Evolutionary conservation across 1,139 yeast genomes (phyloP).

Genomic region (Kurtzmaniella quercitrusa): DNA sequence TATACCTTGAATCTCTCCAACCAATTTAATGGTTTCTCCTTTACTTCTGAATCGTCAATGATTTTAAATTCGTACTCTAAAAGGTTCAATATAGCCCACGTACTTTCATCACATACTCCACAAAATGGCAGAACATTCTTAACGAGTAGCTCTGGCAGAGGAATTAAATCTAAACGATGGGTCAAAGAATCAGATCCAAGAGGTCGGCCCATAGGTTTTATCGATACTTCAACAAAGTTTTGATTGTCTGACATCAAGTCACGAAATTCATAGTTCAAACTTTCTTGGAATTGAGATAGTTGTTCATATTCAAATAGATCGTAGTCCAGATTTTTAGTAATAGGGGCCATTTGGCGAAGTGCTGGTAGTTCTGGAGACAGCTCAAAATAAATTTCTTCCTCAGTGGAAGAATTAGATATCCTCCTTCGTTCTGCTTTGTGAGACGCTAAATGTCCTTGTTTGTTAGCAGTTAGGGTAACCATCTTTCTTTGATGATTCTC

Average conservation of each 20-base stretch:
- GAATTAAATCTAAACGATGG: slow-evolving; percentile 3
- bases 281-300: slow-evolving; percentile 1
- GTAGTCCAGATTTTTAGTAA: not conserved
- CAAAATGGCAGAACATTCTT: slow-evolving; percentile 7
- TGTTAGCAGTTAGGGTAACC: not conserved
- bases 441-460: not conserved
- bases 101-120: slow-evolving; percentile 1
- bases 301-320: slow-evolving; percentile 3
- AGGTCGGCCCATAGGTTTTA: slow-evolving; percentile 6
- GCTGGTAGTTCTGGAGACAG: slow-evolving; percentile 6
- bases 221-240: slow-evolving; percentile 2
- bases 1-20: not conserved
- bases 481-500: not conserved
- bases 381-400: slow-evolving; percentile 5
- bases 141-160: not conserved
- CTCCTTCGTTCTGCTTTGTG: not conserved
- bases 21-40: not conserved
- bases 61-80: slow-evolving; percentile 5
- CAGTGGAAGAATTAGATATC: slow-evolving; percentile 1
- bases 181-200: not conserved
- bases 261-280: not conserved
- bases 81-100: slow-evolving; percentile 4
- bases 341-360: not conserved
- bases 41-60: not conserved
- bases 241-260: not conserved